A percentile compares a stretch with the other conserved stretches of the same genome.
These are phyloP conservation scores for Nemania sp. DNA, from an alignment of 2,329 filamentous ascomycete species.

Conservation along the genomic window DNA sequence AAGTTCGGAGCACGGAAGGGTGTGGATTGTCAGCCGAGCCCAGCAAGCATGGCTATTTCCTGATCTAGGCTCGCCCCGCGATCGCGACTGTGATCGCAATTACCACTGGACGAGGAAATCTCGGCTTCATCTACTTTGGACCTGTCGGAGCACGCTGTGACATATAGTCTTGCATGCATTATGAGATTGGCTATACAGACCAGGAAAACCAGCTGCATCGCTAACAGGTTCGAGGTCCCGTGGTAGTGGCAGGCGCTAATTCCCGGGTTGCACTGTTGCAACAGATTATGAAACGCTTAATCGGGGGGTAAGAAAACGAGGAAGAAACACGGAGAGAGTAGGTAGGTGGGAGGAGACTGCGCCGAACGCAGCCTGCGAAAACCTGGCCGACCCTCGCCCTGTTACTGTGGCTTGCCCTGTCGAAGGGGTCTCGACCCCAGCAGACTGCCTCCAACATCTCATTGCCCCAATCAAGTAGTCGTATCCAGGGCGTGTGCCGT, in stretches of 20 bases:
- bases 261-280: constrained; percentile 28
- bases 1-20: constrained; percentile 1
- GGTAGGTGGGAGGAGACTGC: neutral
- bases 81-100: constrained; percentile 22
- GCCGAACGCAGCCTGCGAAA: constrained; percentile 4
- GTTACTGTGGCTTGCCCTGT: constrained; percentile 23
- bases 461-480: constrained; percentile 25
- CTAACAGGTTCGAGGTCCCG: constrained; percentile 24
- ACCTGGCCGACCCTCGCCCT: constrained; percentile 3
- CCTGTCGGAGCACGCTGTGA: constrained; percentile 14
- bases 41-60: constrained; percentile 16
- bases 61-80: constrained; percentile 12
- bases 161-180: constrained; percentile 28
- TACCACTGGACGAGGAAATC: constrained; percentile 26
- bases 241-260: constrained; percentile 22
- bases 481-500: neutral
- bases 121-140: constrained; percentile 9
- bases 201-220: constrained; percentile 22
- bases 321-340: neutral
- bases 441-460: constrained; percentile 7
- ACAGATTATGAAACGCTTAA: constrained; percentile 22
- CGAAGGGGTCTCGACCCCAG: constrained; percentile 22
- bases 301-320: neutral
- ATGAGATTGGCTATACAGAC: constrained; percentile 24
- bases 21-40: constrained; percentile 12